phyloP scores from a whole-genome alignment of 2,329 filamentous ascomycete genomes.

The Xylaria sp. region DNA sequence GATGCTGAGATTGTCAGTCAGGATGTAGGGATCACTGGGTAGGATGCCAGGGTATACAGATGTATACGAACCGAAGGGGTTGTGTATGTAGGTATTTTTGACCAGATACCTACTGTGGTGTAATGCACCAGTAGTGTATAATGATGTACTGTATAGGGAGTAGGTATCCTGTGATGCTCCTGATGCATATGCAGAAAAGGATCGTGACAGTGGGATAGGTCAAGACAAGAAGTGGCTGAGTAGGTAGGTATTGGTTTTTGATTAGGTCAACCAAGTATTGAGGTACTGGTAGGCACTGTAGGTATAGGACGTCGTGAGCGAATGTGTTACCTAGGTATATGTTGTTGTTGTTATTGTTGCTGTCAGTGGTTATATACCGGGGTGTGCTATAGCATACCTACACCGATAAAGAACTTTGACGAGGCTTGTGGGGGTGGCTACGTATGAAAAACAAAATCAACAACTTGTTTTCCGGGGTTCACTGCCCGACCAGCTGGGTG shows the following conservation, averaged over 20 bases:
- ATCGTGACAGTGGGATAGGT: constrained; percentile 18
- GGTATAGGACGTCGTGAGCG: neutral
- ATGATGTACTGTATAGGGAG: constrained; percentile 1
- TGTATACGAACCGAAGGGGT: neutral
- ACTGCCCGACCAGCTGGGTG: constrained; percentile 13
- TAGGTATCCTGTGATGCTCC: constrained; percentile 22
- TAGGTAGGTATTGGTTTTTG: neutral
- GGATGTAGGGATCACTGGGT: constrained; percentile 11
- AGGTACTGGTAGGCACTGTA: neutral
- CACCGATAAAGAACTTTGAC: constrained; percentile 13
- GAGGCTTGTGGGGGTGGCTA: constrained; percentile 8
- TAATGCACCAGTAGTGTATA: neutral
- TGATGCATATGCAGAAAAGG: constrained; percentile 27
- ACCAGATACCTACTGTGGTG: neutral
- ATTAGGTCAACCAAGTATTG: neutral
- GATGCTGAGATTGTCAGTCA: neutral
- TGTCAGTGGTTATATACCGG: neutral
- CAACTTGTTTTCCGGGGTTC: neutral
- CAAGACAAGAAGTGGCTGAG: constrained; percentile 7
- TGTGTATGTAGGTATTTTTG: neutral
- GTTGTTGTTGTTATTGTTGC: neutral
- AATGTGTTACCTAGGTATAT: neutral
- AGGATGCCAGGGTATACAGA: neutral
- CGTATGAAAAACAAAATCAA: constrained; percentile 7
- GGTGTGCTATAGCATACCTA: neutral